These are phyloP conservation scores for Naganishia randhawae DNA, from an alignment of 768 basidiomycete species.

Conservation along the genomic window DNA sequence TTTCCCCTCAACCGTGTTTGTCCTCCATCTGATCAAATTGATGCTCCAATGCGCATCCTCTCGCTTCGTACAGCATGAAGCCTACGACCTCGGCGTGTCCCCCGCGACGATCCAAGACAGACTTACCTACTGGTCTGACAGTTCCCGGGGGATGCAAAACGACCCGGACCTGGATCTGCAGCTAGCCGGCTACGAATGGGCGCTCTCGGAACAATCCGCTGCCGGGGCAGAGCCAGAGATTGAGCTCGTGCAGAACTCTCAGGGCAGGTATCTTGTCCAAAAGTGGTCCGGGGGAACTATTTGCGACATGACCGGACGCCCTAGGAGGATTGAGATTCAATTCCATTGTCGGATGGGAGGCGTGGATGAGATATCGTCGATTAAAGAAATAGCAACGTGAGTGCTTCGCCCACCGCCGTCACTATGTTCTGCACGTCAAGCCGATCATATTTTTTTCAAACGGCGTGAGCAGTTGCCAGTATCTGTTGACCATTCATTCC, in stretches of 20 bases:
- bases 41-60: neutral
- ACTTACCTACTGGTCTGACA: slow-evolving; percentile 58
- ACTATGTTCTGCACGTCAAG: neutral
- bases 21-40: neutral
- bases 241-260: slow-evolving; percentile 56
- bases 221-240: slow-evolving; percentile 43
- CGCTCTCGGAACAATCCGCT: neutral
- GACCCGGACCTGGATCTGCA: slow-evolving; percentile 66
- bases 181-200: slow-evolving; percentile 46
- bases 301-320: slow-evolving; percentile 86
- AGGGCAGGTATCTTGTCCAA: slow-evolving; percentile 83
- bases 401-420: neutral
- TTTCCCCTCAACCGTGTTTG: slow-evolving; percentile 36
- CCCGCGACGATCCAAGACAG: slow-evolving; percentile 37
- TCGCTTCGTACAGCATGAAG: slow-evolving; percentile 40
- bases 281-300: slow-evolving; percentile 61
- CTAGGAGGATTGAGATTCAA: slow-evolving; percentile 93
- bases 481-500: slow-evolving; percentile 89
- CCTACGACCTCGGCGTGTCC: slow-evolving; percentile 46
- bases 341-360: slow-evolving; percentile 95
- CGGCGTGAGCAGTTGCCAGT: slow-evolving; percentile 57
- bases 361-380: slow-evolving; percentile 80
- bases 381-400: slow-evolving; percentile 86
- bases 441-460: neutral
- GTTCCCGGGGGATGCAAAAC: slow-evolving; percentile 56